Conservation (phyloP, 257 asterid species). For the Sherardia arvensis region DNA sequence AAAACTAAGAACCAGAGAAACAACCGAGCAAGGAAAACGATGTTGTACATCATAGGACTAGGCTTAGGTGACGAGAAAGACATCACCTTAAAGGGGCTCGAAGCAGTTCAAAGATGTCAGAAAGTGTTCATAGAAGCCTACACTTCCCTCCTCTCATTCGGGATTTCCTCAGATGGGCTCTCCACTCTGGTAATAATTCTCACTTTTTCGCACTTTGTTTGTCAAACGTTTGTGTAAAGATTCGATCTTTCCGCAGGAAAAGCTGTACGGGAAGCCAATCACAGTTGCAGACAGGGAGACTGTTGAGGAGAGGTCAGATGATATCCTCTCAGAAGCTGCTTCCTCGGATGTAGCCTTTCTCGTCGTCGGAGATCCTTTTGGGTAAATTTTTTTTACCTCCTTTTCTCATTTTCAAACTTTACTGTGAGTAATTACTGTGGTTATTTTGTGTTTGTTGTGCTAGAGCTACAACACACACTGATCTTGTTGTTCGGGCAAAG, state of each 20-base stretch:
- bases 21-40: background rate
- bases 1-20: background rate
- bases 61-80: constrained; percentile 88
- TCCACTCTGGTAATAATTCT: constrained; percentile 36
- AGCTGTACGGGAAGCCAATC: constrained; percentile 59
- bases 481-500: constrained; percentile 86
- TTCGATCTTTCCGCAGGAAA: constrained; percentile 44
- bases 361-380: constrained; percentile 96
- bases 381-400: constrained; percentile 29
- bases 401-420: background rate
- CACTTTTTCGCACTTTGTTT: background rate
- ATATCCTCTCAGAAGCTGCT: constrained; percentile 61
- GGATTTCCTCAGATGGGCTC: constrained; percentile 63
- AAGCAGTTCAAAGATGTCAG: constrained; percentile 60
- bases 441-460: constrained; percentile 2
- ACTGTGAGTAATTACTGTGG: too few species aligned
- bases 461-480: constrained; percentile 92
- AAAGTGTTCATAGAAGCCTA: constrained; percentile 86
- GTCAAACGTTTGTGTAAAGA: constrained; percentile 12
- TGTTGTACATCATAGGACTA: constrained; percentile 73
- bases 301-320: constrained; percentile 87
- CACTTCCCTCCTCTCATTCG: constrained; percentile 91
- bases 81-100: constrained; percentile 76
- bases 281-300: constrained; percentile 69
- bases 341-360: constrained; percentile 71